Percentiles rank a stretch among this genome's conserved stretches.
Conservation (phyloP, 2,329 filamentous ascomycete species). For the Trichoderma pleuroti region DNA sequence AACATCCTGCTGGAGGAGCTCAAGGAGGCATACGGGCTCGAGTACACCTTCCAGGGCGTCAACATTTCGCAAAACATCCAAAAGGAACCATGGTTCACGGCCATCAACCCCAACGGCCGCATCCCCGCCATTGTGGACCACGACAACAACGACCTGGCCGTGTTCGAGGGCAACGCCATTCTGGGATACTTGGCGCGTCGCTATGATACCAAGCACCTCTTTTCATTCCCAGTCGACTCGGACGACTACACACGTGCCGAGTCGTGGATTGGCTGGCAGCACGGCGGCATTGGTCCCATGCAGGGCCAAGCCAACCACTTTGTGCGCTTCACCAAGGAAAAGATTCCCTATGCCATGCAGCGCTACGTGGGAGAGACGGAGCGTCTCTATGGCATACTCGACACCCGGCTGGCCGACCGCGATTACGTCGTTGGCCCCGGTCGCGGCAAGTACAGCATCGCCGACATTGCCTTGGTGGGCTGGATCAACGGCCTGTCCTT, state of each 20-base stretch:
- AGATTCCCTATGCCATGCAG: conserved; percentile 66
- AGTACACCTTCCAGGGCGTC: conserved; percentile 57
- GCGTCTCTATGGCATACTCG: conserved; percentile 68
- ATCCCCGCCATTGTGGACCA: conserved; percentile 66
- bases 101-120: conserved; percentile 60
- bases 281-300: conserved; percentile 69
- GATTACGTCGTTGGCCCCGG: conserved; percentile 54
- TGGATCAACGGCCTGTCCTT: conserved; percentile 57
- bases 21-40: conserved; percentile 59
- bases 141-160: conserved; percentile 55
- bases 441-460: conserved; percentile 58
- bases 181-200: conserved; percentile 69
- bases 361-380: conserved; percentile 74
- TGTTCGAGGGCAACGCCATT: conserved; percentile 75
- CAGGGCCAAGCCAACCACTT: conserved; percentile 78
- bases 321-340: conserved; percentile 61
- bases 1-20: conserved; percentile 63
- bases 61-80: conserved; percentile 61
- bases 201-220: conserved; percentile 59
- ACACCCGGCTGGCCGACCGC: conserved; percentile 56
- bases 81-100: conserved; percentile 64
- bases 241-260: conserved; percentile 36
- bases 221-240: conserved; percentile 38
- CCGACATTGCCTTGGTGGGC: conserved; percentile 69
- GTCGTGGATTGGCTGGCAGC: conserved; percentile 65